Evolutionary conservation across 1,284 basidiomycete species (phyloP).

Genomic region (Moesziomyces globuligerus): DNA sequence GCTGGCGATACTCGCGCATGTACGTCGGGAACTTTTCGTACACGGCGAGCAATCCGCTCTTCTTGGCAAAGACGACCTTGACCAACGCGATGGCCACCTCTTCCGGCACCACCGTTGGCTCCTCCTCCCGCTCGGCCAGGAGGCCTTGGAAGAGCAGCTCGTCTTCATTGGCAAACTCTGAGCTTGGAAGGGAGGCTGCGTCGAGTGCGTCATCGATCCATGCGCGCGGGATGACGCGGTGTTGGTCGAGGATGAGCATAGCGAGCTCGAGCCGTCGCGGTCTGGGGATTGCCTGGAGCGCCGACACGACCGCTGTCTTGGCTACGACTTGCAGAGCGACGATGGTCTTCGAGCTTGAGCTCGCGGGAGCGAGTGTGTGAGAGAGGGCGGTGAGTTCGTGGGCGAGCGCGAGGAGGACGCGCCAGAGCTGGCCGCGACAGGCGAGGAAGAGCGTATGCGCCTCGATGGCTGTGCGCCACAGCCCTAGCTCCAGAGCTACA

Average conservation of each 20-base stretch:
- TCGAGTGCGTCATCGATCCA: slow-evolving; percentile 10
- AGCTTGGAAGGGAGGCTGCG: background rate
- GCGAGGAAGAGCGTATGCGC: slow-evolving; percentile 37
- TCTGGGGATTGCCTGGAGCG: slow-evolving; percentile 22
- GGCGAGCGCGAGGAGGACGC: slow-evolving; percentile 26
- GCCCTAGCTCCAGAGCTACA: slow-evolving; percentile 23
- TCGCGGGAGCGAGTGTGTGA: too few relatives aligned
- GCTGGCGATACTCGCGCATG: slow-evolving; percentile 20
- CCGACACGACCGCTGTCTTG: slow-evolving; percentile 20
- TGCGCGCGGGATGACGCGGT: slow-evolving; percentile 2
- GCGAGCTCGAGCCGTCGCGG: slow-evolving; percentile 17
- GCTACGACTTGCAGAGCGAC: slow-evolving; percentile 12
- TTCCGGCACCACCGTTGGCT: slow-evolving; percentile 13
- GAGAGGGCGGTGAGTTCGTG: slow-evolving; percentile 9
- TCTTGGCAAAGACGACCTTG: slow-evolving; percentile 40
- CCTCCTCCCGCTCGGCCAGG: background rate
- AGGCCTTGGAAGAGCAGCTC: slow-evolving; percentile 26
- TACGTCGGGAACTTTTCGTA: slow-evolving; percentile 24
- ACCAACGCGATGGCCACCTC: slow-evolving; percentile 31
- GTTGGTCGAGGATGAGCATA: slow-evolving; percentile 1
- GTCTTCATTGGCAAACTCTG: slow-evolving; percentile 8
- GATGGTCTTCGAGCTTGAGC: background rate
- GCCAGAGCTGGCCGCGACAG: slow-evolving; percentile 33
- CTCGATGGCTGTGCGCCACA: slow-evolving; percentile 30
- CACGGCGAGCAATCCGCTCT: slow-evolving; percentile 26